A percentile compares a stretch with the other conserved stretches of the same genome.
Evolutionary conservation across 1,284 basidiomycete species (phyloP).

Genomic region (Boletus subluridellus): DNA sequence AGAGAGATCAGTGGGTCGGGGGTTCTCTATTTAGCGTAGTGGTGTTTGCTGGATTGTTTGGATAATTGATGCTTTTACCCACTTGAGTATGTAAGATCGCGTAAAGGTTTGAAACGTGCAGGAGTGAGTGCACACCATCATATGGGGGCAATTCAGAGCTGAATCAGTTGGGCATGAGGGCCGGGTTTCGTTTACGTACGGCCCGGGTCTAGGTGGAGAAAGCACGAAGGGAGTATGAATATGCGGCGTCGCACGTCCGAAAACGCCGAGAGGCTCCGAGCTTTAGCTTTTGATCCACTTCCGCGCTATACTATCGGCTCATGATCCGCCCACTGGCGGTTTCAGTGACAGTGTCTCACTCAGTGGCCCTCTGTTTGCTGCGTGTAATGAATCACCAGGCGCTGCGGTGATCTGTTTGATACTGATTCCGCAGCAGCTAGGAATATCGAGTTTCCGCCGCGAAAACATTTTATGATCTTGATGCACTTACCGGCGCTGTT

Average conservation of each 20-base stretch:
- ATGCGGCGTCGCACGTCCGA: background rate
- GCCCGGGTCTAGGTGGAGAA: background rate
- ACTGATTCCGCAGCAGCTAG: too few relatives aligned
- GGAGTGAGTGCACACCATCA: background rate
- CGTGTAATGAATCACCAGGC: too few relatives aligned
- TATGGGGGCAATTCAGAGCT: background rate
- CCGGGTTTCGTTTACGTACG: background rate
- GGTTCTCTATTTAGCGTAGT: background rate
- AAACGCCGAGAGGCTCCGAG: background rate
- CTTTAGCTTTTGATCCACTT: background rate
- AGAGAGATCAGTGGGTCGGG: background rate
- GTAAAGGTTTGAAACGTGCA: too few relatives aligned
- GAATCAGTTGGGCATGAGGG: background rate
- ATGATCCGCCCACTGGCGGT: background rate
- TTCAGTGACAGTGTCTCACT: background rate
- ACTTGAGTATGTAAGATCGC: background rate
- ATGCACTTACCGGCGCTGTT: too few relatives aligned
- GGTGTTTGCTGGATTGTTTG: background rate
- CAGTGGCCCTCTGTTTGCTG: too few relatives aligned
- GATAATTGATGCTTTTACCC: background rate
- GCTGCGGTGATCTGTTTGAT: too few relatives aligned
- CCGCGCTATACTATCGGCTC: background rate
- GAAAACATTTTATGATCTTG: background rate
- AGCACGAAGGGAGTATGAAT: background rate
- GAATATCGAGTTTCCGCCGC: background rate